Evolutionary conservation across 768 basidiomycete species (phyloP).

Genomic region (Agaricus bisporus): DNA sequence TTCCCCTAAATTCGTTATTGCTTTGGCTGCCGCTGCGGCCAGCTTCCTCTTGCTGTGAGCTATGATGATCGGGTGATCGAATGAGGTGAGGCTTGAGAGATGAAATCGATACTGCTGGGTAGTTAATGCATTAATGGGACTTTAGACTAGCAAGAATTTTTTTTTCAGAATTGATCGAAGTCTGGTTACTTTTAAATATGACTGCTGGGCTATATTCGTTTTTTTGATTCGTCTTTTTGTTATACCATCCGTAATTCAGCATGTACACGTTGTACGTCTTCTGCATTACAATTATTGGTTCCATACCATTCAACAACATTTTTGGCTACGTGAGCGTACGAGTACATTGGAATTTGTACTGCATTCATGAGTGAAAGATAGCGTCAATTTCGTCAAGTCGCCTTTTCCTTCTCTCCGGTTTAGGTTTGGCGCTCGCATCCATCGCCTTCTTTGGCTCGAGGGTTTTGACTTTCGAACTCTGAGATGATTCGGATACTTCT

Average conservation of each 20-base stretch:
- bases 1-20: slow-evolving; percentile 45
- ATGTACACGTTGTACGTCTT: background rate
- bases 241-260: slow-evolving; percentile 10
- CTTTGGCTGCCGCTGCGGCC: slow-evolving; percentile 37
- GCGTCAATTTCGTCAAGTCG: slow-evolving; percentile 58
- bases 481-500: background rate
- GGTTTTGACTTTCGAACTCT: background rate
- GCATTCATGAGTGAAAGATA: slow-evolving; percentile 46
- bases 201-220: slow-evolving; percentile 16
- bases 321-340: no score
- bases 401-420: slow-evolving; percentile 34
- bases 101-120: slow-evolving; percentile 2
- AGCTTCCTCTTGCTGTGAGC: slow-evolving; percentile 46
- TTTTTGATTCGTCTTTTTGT: slow-evolving; percentile 2
- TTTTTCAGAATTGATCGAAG: slow-evolving; percentile 1
- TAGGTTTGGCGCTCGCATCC: background rate
- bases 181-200: slow-evolving; percentile 3
- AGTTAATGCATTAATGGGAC: slow-evolving; percentile 7
- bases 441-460: background rate
- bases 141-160: slow-evolving; percentile 10
- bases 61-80: background rate
- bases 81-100: slow-evolving; percentile 8
- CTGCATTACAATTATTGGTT: slow-evolving; percentile 9
- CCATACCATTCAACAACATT: slow-evolving; percentile 12
- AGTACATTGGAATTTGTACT: slow-evolving; percentile 9